phyloP scores from a whole-genome alignment of 495 filamentous ascomycete genomes.

The Xylaria acuta region DNA sequence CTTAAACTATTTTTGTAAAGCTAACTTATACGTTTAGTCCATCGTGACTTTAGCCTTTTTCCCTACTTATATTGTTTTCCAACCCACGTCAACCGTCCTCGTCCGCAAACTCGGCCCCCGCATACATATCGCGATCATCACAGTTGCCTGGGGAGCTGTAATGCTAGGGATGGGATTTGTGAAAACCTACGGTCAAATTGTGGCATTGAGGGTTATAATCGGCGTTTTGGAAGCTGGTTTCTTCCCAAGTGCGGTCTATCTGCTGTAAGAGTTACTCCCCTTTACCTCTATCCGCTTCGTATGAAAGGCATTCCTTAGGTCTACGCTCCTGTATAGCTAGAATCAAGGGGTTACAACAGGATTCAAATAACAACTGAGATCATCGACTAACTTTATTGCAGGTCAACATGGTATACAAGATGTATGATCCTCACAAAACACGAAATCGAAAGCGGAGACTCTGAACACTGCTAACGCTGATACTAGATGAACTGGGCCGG shows the following conservation, averaged over 20 bases:
- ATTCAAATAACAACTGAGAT: slow-evolving; percentile 6
- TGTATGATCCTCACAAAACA: slow-evolving; percentile 37
- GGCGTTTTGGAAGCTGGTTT: slow-evolving; percentile 67
- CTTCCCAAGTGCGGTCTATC: slow-evolving; percentile 65
- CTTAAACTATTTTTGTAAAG: slow-evolving; percentile 30
- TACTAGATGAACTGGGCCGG: slow-evolving; percentile 58
- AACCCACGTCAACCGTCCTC: slow-evolving; percentile 57
- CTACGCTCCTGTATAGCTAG: neutral
- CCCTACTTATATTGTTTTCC: slow-evolving; percentile 64
- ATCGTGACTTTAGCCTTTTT: slow-evolving; percentile 66
- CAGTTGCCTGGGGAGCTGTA: slow-evolving; percentile 49
- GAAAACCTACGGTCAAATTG: slow-evolving; percentile 53
- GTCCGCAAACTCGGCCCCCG: slow-evolving; percentile 64
- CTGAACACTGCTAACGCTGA: slow-evolving; percentile 30
- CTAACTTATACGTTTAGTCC: slow-evolving; percentile 37
- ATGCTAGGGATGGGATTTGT: slow-evolving; percentile 67
- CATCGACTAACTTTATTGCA: slow-evolving; percentile 15
- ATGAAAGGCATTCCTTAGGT: neutral
- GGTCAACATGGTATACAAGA: slow-evolving; percentile 64
- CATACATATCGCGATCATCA: slow-evolving; percentile 57
- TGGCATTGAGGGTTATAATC: slow-evolving; percentile 61
- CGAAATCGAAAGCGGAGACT: neutral
- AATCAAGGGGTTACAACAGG: neutral
- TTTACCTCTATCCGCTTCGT: neutral
- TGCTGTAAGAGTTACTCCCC: slow-evolving; percentile 46